Evolutionary conservation across 352 stramenopile genomes (phyloP), one percentile per base, ranked within the genome.

Genomic region (Phytophthora litchii): DNA sequence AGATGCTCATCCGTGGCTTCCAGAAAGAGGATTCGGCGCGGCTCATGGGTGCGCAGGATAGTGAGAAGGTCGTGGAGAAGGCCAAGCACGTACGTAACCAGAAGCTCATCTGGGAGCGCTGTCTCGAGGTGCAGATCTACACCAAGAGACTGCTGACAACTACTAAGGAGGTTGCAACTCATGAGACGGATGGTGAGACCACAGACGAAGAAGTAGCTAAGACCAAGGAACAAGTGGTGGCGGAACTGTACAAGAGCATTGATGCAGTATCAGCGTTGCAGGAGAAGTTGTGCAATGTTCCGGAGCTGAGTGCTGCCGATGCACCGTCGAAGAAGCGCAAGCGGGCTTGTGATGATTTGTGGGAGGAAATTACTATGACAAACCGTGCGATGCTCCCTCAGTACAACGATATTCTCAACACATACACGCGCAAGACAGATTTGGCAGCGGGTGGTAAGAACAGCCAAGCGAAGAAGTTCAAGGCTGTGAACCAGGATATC

Each of bases 401-500:
- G 56, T 95, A 93, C 71, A 89, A 85, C 53, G 74, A 84, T 23
- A 87, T 95, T 40, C 80, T 95, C 46, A 93, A 90, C 74, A 81
- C 78, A 60, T 85, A 81, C 61, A 79, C 80, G 32, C 79, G 80
- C 65, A 87, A 89, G 75, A 94, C 82, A 31, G 83, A 85, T 49
- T 50, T 93, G 19, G 61, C 74, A 1, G 80, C 74, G 10, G 81
- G 79, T 20, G 37, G 57, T 36, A 80, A 76, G 56, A 74, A 65
- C 45, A 87, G 29, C 29, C 82, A 92, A 50, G 70, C 66, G 12
- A 95, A 92, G 59, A 94, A 94, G 66, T 95, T 95, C 70, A 92
- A 94, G 60, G 83, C 82, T 37, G 85, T 95, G 53, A 94, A 95
- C 68, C 87, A 95, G 50, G 83, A 92, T 45, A 84, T 95, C 17